These are phyloP conservation scores for Scheffersomyces titani DNA, from an alignment of 1,139 yeast genomes.

Conservation along the genomic window DNA sequence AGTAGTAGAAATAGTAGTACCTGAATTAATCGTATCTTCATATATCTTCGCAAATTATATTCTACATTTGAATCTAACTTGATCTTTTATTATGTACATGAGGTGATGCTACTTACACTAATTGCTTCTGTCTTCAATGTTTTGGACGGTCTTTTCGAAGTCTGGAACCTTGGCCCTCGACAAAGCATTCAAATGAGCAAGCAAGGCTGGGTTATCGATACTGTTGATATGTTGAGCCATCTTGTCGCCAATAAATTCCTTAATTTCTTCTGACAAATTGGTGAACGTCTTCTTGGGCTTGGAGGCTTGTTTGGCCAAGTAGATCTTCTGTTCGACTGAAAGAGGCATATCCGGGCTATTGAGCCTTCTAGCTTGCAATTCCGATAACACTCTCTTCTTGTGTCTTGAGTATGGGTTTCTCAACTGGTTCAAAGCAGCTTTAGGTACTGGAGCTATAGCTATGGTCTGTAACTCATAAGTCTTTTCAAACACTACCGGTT, in stretches of 20 bases:
- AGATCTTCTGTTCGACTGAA: conserved; percentile 62
- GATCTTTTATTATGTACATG: background rate
- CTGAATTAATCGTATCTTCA: no score
- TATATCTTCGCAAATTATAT: no score
- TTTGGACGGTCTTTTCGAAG: conserved; percentile 29
- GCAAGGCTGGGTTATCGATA: conserved; percentile 39
- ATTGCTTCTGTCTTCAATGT: conserved; percentile 11
- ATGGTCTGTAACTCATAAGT: conserved; percentile 74
- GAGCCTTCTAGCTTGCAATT: conserved; percentile 61
- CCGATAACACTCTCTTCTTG: conserved; percentile 59
- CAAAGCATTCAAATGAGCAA: conserved; percentile 43
- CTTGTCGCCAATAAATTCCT: conserved; percentile 67
- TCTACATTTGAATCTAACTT: background rate
- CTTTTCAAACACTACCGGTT: conserved; percentile 65
- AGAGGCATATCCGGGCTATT: conserved; percentile 80
- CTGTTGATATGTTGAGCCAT: conserved; percentile 57
- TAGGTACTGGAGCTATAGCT: conserved; percentile 69
- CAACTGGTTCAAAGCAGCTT: conserved; percentile 62
- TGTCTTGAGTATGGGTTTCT: conserved; percentile 70
- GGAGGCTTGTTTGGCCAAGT: conserved; percentile 56
- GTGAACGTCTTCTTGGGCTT: conserved; percentile 48
- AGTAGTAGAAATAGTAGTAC: no score
- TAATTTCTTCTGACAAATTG: conserved; percentile 65
- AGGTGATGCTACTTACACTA: background rate
- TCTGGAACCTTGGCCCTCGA: conserved; percentile 32